phyloP scores from a whole-genome alignment of 805 yeast species.

The Metschnikowia chrysomelidarum region DNA sequence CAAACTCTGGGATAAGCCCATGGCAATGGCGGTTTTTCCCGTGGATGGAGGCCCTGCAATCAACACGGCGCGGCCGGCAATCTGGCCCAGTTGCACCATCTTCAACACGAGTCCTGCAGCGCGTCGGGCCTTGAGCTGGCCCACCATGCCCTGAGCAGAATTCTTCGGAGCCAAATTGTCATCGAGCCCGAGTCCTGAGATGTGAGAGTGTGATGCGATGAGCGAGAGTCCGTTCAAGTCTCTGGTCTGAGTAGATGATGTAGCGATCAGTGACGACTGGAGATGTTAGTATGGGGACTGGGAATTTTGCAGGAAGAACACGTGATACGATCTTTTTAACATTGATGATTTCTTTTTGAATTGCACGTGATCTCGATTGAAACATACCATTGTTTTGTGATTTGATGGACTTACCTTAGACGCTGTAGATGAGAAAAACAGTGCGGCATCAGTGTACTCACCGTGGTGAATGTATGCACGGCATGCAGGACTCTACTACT shows the following conservation, averaged over 20 bases:
- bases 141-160: conserved; percentile 91
- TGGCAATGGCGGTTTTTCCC: conserved; percentile 97
- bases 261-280: conserved; percentile 18
- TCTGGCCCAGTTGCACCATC: conserved; percentile 90
- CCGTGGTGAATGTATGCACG: too few relatives aligned
- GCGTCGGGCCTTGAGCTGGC: conserved; percentile 89
- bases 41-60: conserved; percentile 99
- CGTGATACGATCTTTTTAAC: too few relatives aligned
- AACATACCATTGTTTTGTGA: too few relatives aligned
- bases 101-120: conserved; percentile 94
- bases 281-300: conserved; percentile 12
- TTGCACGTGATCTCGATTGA: too few relatives aligned
- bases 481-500: too few relatives aligned
- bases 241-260: conserved; percentile 25
- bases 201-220: conserved; percentile 98
- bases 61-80: conserved; percentile 94
- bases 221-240: conserved; percentile 55
- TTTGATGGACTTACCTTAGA: too few relatives aligned
- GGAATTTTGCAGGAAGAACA: background rate
- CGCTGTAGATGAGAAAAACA: too few relatives aligned
- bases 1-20: conserved; percentile 79
- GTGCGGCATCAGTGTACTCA: too few relatives aligned
- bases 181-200: conserved; percentile 94
- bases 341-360: too few relatives aligned
- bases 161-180: conserved; percentile 82